A percentile compares a stretch with the other conserved stretches of the same genome.
Evolutionary conservation across 2,329 filamentous ascomycete species (phyloP).

Genomic region (Penicillium freii): DNA sequence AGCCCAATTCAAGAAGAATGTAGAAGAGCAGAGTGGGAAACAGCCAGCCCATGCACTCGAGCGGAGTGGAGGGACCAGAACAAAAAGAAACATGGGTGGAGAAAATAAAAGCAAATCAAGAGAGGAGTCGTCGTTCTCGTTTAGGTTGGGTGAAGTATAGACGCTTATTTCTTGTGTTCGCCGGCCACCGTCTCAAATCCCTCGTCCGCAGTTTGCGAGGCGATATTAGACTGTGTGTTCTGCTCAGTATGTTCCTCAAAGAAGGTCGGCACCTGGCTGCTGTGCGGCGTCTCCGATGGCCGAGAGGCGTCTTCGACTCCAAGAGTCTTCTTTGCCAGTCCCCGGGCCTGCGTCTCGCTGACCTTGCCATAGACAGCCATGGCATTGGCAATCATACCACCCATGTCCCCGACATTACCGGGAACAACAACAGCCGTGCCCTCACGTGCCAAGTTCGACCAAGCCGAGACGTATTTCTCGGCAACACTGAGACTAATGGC

Average conservation of each 20-base stretch:
- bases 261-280: constrained; percentile 17
- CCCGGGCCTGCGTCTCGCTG: constrained; percentile 71
- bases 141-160: constrained; percentile 3
- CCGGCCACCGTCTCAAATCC: constrained; percentile 47
- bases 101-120: constrained; percentile 5
- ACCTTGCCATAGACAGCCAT: constrained; percentile 96
- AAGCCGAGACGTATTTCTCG: constrained; percentile 97
- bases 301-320: constrained; percentile 22
- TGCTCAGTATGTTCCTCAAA: constrained; percentile 13
- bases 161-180: constrained; percentile 30
- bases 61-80: neutral
- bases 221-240: constrained; percentile 32
- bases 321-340: constrained; percentile 49
- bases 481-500: constrained; percentile 86
- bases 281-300: constrained; percentile 21
- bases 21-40: constrained; percentile 7
- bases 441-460: constrained; percentile 87
- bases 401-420: constrained; percentile 94
- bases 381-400: constrained; percentile 93
- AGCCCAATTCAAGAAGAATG: neutral
- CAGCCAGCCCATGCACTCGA: neutral
- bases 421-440: constrained; percentile 94
- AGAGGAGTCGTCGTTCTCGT: constrained; percentile 13
- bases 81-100: neutral
- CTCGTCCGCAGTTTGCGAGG: constrained; percentile 50